Evolutionary conservation across 2,329 filamentous ascomycete genomes (phyloP).

Genomic region (Septoria linicola): DNA sequence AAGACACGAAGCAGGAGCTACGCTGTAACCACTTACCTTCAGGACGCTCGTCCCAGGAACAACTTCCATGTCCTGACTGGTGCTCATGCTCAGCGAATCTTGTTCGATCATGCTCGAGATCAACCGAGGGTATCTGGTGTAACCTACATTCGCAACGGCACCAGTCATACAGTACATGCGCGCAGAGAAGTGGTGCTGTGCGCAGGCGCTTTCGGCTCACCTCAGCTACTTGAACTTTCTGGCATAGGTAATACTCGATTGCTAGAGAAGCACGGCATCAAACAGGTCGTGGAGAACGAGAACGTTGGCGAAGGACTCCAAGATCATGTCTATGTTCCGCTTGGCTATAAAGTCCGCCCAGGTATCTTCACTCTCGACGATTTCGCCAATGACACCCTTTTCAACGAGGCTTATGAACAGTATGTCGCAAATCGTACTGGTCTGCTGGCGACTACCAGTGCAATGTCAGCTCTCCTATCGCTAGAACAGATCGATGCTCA

Average conservation of each 20-base stretch:
- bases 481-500: slow-evolving; percentile 15
- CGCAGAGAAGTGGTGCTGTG: slow-evolving; percentile 55
- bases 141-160: slow-evolving; percentile 39
- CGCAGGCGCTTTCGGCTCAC: slow-evolving; percentile 39
- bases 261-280: slow-evolving; percentile 20
- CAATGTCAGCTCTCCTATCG: slow-evolving; percentile 18
- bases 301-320: slow-evolving; percentile 27
- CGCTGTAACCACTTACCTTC: slow-evolving; percentile 27
- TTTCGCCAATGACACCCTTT: slow-evolving; percentile 4
- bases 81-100: slow-evolving; percentile 48
- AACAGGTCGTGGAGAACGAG: slow-evolving; percentile 21
- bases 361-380: slow-evolving; percentile 20
- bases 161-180: slow-evolving; percentile 18
- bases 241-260: slow-evolving; percentile 36
- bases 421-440: slow-evolving; percentile 13
- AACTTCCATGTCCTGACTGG: slow-evolving; percentile 39
- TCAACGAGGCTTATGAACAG: slow-evolving; percentile 6
- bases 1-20: slow-evolving; percentile 24
- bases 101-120: slow-evolving; percentile 31
- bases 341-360: slow-evolving; percentile 28
- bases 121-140: slow-evolving; percentile 14
- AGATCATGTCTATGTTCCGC: slow-evolving; percentile 21
- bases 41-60: slow-evolving; percentile 27
- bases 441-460: slow-evolving; percentile 3
- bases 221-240: slow-evolving; percentile 44